Base-by-base conservation (phyloP, 73 alveolate genomes). In the Paramecium biaurelia region DNA sequence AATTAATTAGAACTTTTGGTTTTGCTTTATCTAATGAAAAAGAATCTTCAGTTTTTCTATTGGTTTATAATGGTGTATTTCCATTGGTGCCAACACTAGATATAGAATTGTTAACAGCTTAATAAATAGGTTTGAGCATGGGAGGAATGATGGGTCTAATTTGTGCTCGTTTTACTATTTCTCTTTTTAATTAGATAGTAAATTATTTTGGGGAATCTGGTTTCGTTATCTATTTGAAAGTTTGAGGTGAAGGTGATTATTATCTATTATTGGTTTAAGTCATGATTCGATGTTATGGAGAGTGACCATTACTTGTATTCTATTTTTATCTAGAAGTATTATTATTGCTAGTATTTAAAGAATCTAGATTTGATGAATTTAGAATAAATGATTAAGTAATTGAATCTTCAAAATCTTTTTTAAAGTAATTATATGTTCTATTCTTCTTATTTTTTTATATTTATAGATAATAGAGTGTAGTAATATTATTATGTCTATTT, bases 1-100 rank as follows among this genome's bases (percentile, higher is more conserved):
- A 20, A 9, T 34, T 45, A 43, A 79, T 1, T 24, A 43, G n/a
- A 23, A 43, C 70, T 43, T 43, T 79, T 43, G 30, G 38, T 26
- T 42, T 79, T 0, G 28, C 42, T 30, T 47, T 26, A 45, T 74
- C 87, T 35, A 74, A 74, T 35, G 87, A 74, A 23, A 47, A 11
- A 38, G 90, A 79, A 37, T 79, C 76, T 21, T 79, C 90, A 18
- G 84, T 63, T 24, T 79, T 79, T 79, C 90, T 42, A 47, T 79
- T 38, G 6, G 90, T 79, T n/a, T 32, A 9, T 45, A 79, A 20
- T 6, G 90, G 87, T 10, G 87, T 74, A 20, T 37, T 41, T 34
- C 67, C 57, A 74, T 74, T 34, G 1, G 87, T 74, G 5, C 90
- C 90, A 38, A 79, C 90, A 79, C 90, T 79, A 2, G 90, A 79